phyloP scores from a whole-genome alignment of 495 filamentous ascomycete genomes.

The Alectoria sarmentosa region DNA sequence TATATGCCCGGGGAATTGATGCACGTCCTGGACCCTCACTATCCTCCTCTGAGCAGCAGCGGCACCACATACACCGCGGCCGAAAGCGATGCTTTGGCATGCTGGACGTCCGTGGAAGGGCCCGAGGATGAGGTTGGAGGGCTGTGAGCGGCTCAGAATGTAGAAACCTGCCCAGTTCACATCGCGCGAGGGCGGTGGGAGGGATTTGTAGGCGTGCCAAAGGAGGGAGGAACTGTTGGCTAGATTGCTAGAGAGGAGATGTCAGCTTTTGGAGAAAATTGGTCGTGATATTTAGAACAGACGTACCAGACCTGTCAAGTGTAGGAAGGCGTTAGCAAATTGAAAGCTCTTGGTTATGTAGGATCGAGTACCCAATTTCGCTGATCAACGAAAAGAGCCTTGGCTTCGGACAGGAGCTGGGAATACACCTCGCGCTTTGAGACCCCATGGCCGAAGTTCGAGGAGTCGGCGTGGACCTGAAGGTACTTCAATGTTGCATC shows the following conservation, averaged over 20 bases:
- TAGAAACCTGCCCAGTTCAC: conserved; percentile 96
- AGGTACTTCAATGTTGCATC: not conserved
- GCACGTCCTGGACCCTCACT: conserved; percentile 69
- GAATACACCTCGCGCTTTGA: conserved; percentile 72
- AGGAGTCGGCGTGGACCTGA: conserved; percentile 83
- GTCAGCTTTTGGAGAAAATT: not conserved
- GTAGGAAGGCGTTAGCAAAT: conserved; percentile 15
- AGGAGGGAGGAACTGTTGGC: conserved; percentile 78
- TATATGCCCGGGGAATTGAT: conserved; percentile 79
- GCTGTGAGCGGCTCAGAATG: conserved; percentile 55
- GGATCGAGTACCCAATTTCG: conserved; percentile 69
- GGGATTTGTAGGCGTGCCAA: conserved; percentile 76
- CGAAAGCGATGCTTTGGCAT: conserved; percentile 77
- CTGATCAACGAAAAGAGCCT: conserved; percentile 67
- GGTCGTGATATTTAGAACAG: not conserved
- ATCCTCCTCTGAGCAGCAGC: conserved; percentile 59
- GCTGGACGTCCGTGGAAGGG: conserved; percentile 83
- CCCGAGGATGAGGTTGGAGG: conserved; percentile 62
- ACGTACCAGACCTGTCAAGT: conserved; percentile 50
- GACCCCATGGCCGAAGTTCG: conserved; percentile 57
- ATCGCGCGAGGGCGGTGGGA: conserved; percentile 61
- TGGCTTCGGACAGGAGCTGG: conserved; percentile 64
- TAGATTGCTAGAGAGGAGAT: conserved; percentile 56
- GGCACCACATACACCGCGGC: conserved; percentile 75
- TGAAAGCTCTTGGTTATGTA: conserved; percentile 7